phyloP scores from a whole-genome alignment of 306 rosid species.

The Trifolium fragiferum region DNA sequence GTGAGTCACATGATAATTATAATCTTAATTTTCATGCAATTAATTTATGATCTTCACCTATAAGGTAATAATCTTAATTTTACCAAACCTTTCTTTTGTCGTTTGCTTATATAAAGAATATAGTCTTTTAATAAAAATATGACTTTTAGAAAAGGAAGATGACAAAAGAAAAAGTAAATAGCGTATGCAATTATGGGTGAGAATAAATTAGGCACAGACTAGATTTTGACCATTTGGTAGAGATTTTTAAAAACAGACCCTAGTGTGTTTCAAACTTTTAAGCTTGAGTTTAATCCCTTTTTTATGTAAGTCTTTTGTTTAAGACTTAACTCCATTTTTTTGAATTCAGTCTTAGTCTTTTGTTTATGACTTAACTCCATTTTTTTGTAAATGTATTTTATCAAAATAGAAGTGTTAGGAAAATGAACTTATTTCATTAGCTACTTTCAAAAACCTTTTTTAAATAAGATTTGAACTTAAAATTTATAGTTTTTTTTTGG shows the following conservation, averaged over 20 bases:
- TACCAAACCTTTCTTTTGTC: not conserved
- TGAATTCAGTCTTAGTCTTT: not conserved
- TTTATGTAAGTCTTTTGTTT: not conserved
- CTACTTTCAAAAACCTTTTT: too few species aligned
- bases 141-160: not conserved
- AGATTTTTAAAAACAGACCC: not conserved
- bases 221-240: not conserved
- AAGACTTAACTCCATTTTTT: not conserved
- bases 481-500: not conserved
- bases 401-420: not conserved
- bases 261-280: constrained; percentile 5
- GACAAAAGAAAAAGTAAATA: constrained; percentile 7
- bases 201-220: not conserved
- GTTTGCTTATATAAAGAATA: not conserved
- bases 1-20: too few species aligned
- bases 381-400: not conserved
- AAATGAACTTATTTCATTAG: not conserved
- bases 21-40: too few species aligned
- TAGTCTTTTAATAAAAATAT: not conserved
- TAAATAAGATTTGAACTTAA: too few species aligned
- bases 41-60: too few species aligned
- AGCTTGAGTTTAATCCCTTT: not conserved
- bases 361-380: not conserved
- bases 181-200: constrained; percentile 15
- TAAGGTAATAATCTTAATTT: too few species aligned